Base-by-base conservation (phyloP, 2,329 filamentous ascomycete species). In the Shiraia sp. region DNA sequence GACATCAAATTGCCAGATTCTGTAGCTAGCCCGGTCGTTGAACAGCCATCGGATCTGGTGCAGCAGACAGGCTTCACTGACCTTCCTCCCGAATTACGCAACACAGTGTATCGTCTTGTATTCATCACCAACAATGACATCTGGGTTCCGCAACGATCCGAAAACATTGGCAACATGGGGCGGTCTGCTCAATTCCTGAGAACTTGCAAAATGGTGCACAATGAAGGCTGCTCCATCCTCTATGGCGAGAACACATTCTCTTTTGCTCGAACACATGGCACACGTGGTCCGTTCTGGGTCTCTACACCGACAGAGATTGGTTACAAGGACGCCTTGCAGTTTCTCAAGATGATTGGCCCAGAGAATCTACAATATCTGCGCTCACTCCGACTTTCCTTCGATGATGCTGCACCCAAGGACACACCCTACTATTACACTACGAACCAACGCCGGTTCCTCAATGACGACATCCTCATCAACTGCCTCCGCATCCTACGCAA, bases 171-270 rank as follows among this genome's bases (percentile, higher is more conserved):
- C 0, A 68, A 69, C 40, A 71, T 78, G 42, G 47, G 55, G 27
- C 68, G 66, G 22, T 75, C 74, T 10, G 61, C 70, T 2, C 71
- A 72, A 4, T 68, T 79, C 24, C 65, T 79, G 19, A 64, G 72
- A 19, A 75, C 72, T 3, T 78, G 74, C 59, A 69, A 63, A 29
- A 61, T 72, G 25, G 66, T 79, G 15, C 59, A 70, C 34, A 56
- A 70, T 23, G 76, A 79, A 64, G 76, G 65, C 15, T 68, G 72
- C 29, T 71, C 63, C 22, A 67, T 79, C 26, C 63, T 79, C 1
- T 79, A 79, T 47, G 68, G 72, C n/a, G 71, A 76, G 47, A 78
- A 79, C 49, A 62, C 57, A 2, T 79, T 79, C 57, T 47, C 63
- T 27, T 75, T 79, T 45, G 60, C 66, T 28, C 70, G 70, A 26